Conservation (phyloP, 768 basidiomycete genomes). For the Rhizopogon vulgaris region DNA sequence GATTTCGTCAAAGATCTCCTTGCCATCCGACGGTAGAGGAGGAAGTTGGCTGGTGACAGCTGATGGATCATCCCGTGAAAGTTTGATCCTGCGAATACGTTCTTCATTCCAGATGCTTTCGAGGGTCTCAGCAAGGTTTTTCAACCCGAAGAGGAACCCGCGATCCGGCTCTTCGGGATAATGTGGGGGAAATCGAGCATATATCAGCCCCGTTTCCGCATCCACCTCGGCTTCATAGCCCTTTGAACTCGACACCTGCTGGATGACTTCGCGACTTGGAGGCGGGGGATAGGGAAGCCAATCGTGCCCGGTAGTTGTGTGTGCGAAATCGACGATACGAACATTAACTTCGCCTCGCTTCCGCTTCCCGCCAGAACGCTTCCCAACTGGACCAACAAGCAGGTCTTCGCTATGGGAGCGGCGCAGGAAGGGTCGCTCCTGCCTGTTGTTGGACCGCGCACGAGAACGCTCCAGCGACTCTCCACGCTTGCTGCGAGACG, state of each 20-base stretch:
- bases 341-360: conserved; percentile 91
- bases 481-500: conserved; percentile 63
- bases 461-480: conserved; percentile 66
- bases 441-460: conserved; percentile 34
- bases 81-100: conserved; percentile 61
- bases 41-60: conserved; percentile 47
- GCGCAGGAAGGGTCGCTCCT: conserved; percentile 44
- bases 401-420: conserved; percentile 80
- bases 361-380: conserved; percentile 57
- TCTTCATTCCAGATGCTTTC: conserved; percentile 88
- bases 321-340: conserved; percentile 97
- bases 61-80: conserved; percentile 50
- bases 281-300: conserved; percentile 64
- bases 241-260: conserved; percentile 52
- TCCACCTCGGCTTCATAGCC: conserved; percentile 84
- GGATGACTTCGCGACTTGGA: conserved; percentile 30
- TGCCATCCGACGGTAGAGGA: conserved; percentile 62
- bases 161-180: conserved; percentile 86
- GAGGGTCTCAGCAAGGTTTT: conserved; percentile 69
- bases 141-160: conserved; percentile 89
- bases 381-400: conserved; percentile 57
- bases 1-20: conserved; percentile 74
- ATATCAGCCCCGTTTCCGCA: conserved; percentile 73
- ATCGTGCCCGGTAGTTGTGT: conserved; percentile 93
- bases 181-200: conserved; percentile 93